Evolutionary conservation across 306 rosid genomes (phyloP), one percentile per base, ranked within the genome.

Genomic region (Fragaria vesca): DNA sequence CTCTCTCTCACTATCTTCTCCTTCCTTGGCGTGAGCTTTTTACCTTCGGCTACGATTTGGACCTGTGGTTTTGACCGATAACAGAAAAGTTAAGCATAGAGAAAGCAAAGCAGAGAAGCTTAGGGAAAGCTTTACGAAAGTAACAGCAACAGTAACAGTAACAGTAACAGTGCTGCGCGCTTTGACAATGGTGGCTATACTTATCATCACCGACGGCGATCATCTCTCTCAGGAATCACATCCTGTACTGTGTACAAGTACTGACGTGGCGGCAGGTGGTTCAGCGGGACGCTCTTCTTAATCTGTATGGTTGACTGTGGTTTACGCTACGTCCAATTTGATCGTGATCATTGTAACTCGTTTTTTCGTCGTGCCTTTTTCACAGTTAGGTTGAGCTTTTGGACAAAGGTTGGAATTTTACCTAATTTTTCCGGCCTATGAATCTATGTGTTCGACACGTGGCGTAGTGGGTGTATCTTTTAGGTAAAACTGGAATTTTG

Each of bases 151-250:
- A n/a, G 11, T 1, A 40, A 40, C 43, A 40, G 8, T 40, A 40
- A 9, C 40, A 61, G 67, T 32, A 63, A 63, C 70, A 66, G 12
- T 34, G 8, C 28, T 63, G 48, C 6, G 2, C 1, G 21, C 12
- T 66, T 66, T 66, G 48, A 66, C 71, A 18, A 38, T 43, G 46
- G 12, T 36, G 70, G 47, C 36, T 3, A 26, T 4, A 6, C 17
- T 2, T 57, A 57, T 63, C 69, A 63, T 63, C 43, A 62, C 68
- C 80, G 76, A 80, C 80, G 72, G 75, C 82, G 71, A 54, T 38
- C 74, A 50, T 65, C 66, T 54, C 75, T 28, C 72, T 67, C 17
- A 17, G 7, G 42, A 38, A 38, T 43, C 46, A 42, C 10, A 43
- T 43, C 46, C 57, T 77, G 69, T 47, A 45, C 38, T 24, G 61